Evolutionary conservation across 2,329 filamentous ascomycete species (phyloP), one percentile per base, ranked within the genome.

Genomic region (Fusarium proliferatum): DNA sequence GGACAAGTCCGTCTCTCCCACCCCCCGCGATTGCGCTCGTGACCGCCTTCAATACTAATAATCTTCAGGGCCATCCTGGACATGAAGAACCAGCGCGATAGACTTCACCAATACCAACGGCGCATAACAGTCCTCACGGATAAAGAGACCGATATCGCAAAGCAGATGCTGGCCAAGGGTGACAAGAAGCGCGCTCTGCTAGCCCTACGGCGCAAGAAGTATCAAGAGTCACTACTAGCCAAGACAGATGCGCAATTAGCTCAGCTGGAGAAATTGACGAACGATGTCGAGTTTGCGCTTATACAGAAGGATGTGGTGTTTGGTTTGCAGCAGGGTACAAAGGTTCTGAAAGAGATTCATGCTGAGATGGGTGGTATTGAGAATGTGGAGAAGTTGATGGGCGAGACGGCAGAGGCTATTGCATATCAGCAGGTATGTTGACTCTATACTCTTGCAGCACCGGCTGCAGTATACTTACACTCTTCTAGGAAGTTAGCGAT

Each of bases 281-380:
- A 90, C 62, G 95, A 91, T 80, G 95, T 99, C 78, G 96, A 99
- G 84, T 99, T 99, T 83, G 94, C 96, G 43, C 89, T 96, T 33
- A 96, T 99, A 75, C 96, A 98, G 82, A 98, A 98, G 85, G 96
- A 98, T 85, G 93, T 99, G 42, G 81, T 99, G 8, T 98, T 94
- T 82, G 96, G 96, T 1, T 83, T 99, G 78, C 93, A 97, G 83
- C 95, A 98, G 85, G 96, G 96, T 45, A 98, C 95, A 1, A 89
- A 89, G 71, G 96, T 98, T 41, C 86, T 99, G 68, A 91, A 94
- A 80, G 93, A 96, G 82, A 98, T 99, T 66, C 93, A 98, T 81
- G 90, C 89, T 78, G 96, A 99, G 86, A 98, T 99, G 94, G 96
- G 96, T 65, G 96, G 96, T 5, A 86, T 99, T 71, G 95, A 97